These are phyloP conservation scores for Silene conica DNA, from an alignment of 148 eudicot species.

Conservation along the genomic window DNA sequence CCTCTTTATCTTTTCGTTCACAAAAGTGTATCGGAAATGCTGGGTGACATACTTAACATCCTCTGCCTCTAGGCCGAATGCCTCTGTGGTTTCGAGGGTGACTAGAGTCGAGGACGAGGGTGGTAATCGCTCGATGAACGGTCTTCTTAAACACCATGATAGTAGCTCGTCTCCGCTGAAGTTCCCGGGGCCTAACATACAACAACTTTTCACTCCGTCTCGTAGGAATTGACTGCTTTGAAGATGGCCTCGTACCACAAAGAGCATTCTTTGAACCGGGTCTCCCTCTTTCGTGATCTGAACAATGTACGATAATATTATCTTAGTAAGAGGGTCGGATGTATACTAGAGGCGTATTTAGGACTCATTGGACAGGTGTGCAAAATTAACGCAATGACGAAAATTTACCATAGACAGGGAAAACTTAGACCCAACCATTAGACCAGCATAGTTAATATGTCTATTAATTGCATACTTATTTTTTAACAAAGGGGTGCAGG, in stretches of 20 bases:
- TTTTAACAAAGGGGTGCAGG: too few relatives aligned
- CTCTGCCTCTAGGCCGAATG: conserved; percentile 76
- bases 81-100: conserved; percentile 89
- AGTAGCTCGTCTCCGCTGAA: conserved; percentile 91
- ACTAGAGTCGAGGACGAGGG: conserved; percentile 73
- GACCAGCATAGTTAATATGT: too few relatives aligned
- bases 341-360: too few relatives aligned
- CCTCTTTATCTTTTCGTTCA: conserved; percentile 76
- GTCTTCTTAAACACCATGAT: conserved; percentile 83
- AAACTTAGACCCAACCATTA: too few relatives aligned
- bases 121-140: conserved; percentile 71
- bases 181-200: conserved; percentile 95
- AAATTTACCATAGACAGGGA: too few relatives aligned
- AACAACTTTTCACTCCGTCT: conserved; percentile 71
- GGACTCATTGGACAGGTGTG: too few relatives aligned
- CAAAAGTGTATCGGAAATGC: conserved; percentile 90
- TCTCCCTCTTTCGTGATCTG: conserved; percentile 86
- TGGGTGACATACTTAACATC: conserved; percentile 87
- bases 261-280: conserved; percentile 85
- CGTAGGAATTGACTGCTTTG: conserved; percentile 77
- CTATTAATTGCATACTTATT: too few relatives aligned
- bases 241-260: conserved; percentile 82
- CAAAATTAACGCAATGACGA: too few relatives aligned
- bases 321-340: too few relatives aligned
- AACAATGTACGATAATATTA: too few relatives aligned